Base-by-base conservation (phyloP, 2,329 filamentous ascomycete genomes). In the Sporothrix euskadiensis region DNA sequence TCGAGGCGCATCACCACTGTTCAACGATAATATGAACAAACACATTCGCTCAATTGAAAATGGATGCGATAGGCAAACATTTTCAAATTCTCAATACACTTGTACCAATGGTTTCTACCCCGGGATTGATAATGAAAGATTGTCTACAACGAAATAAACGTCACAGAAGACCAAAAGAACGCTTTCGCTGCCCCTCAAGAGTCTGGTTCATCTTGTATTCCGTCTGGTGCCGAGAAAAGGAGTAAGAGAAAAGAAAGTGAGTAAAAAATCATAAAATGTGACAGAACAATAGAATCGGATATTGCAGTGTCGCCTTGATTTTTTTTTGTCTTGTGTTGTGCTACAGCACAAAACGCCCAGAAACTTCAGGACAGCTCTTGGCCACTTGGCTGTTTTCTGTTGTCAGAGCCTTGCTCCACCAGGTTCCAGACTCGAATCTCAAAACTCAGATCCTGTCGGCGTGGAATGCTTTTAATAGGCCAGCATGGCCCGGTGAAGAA, bases 351-450 rank as follows among this genome's bases (percentile, higher is more conserved):
- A 57, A 63, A 57, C 69, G 69, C 56, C 69, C 22, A 71, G 69
- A 71, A 63, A 35, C 26, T 22, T 63, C 26, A 57, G 9, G 39
- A 5, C 69, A 35, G 26, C 41, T 63, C 69, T 71, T 71, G 56
- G 69, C 56, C 69, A 30, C 26, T 71, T 71, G 69, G 69, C 47
- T 57, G 68, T 44, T 57, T 57, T 35, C 39, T 47, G 35, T n/a
- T 71, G 69, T 54, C 68, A 22, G 49, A 44, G 68, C 52, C 68
- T 57, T 71, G 52, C 69, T 59, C 69, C 69, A 59, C 69, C 54
- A 61, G 39, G 54, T 59, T 57, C 39, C 35, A 71, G 54, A n/a
- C 54, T 71, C 69, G n/a, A 22, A 54, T 32, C 35, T 44, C 35
- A 52, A 39, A 30, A 68, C 41, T 47, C 41, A 49, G 41, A 49